Evolutionary conservation across 768 basidiomycete species (phyloP), one percentile per base, ranked within the genome.

Genomic region (Lentinula sp.): DNA sequence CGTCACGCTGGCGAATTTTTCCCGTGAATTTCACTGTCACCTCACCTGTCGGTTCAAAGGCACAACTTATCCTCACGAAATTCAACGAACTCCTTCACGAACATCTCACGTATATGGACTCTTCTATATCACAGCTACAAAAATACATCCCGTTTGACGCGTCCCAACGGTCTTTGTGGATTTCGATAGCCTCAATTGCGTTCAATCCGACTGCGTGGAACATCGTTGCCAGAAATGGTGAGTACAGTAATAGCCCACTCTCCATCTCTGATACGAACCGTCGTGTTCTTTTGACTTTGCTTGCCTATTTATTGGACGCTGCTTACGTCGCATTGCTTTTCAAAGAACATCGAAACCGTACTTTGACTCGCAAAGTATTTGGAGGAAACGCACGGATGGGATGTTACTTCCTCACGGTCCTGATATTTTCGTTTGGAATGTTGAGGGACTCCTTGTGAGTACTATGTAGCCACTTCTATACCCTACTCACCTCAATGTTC

Each of bases 191-290:
- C 4, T 72, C 88, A 61, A 91, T 96, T 53, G 69, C 85, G 1
- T 98, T 98, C 78, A 98, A 98, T 68, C 96, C 96, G 0, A 86
- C 87, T 1, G 94, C 89, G 61, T 99, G 96, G 96, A 99, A 99
- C 73, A 85, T 94, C 63, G 85, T 95, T 33, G 96, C 96, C 28
- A 87, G 86, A 60, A 93, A 95, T 76, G 94, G 94, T 94, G 64
- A 53, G 85, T 75, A 15, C 7, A 7, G 6, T n/a, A 3, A 52
- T n/a, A 3, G 4, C 28, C 3, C 1, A 28, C 28, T 28, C 3
- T 28, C 3, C 28, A 28, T 28, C 28, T 63, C 41, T 54, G 37
- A 51, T 18, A 50, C 45, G 12, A 36, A 37, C 23, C 46, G 16
- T 61, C 18, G 8, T 4, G 8, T 51, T 37, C 15, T 49, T 18